Conservation (phyloP, 306 rosid species). For the Dryas alaskensis region DNA sequence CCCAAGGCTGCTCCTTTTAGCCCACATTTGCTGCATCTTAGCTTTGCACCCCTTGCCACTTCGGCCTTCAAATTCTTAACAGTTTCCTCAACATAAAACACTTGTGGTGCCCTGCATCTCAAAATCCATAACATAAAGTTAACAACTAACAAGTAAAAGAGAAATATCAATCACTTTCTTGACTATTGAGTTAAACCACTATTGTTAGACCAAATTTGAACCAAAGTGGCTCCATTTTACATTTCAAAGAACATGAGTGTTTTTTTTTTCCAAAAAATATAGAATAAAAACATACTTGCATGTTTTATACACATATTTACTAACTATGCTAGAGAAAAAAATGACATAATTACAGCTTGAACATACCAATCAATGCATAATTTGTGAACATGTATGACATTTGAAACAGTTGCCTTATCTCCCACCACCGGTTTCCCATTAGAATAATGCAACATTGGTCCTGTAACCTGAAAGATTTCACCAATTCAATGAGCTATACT, state of each 20-base stretch:
- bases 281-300: not conserved
- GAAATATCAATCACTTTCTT: not conserved
- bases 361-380: constrained; percentile 75
- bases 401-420: constrained; percentile 50
- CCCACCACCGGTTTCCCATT: constrained; percentile 54
- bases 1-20: constrained; percentile 94
- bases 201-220: not conserved
- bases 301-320: not conserved
- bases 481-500: not conserved
- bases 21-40: constrained; percentile 78
- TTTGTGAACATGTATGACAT: constrained; percentile 74
- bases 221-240: not conserved
- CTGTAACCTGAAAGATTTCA: constrained; percentile 55
- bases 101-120: constrained; percentile 89
- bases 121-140: constrained; percentile 4
- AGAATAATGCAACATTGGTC: constrained; percentile 71
- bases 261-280: no score
- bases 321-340: not conserved
- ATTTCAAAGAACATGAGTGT: not conserved
- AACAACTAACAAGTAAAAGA: not conserved
- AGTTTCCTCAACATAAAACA: constrained; percentile 53
- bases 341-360: not conserved
- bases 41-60: constrained; percentile 82
- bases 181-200: not conserved
- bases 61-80: constrained; percentile 71